phyloP scores from a whole-genome alignment of 148 eudicot genomes.

The Hydrangea macrophylla region DNA sequence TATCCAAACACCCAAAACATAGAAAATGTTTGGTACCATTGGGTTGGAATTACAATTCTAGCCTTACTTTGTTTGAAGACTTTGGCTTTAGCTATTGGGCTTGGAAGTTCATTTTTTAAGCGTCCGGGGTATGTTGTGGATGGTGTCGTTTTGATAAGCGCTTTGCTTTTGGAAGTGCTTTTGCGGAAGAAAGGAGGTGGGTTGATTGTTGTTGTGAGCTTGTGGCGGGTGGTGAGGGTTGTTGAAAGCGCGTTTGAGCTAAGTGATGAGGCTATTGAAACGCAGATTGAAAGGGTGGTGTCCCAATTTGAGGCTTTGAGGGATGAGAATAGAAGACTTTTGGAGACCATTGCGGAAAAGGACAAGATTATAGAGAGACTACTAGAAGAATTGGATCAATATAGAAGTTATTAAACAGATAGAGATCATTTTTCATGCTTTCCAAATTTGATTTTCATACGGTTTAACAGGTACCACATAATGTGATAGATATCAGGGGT shows the following conservation, averaged over 20 bases:
- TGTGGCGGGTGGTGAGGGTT: conserved; percentile 51
- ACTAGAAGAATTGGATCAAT: conserved; percentile 20
- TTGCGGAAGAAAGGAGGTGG: conserved; percentile 41
- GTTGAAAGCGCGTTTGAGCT: conserved; percentile 49
- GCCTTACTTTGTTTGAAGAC: conserved; percentile 25
- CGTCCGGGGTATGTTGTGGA: conserved; percentile 38
- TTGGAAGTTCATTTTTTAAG: conserved; percentile 34
- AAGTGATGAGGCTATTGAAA: conserved; percentile 49
- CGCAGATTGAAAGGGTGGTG: conserved; percentile 29
- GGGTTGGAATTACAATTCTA: conserved; percentile 36
- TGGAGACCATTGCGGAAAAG: conserved; percentile 17
- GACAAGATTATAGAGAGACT: conserved; percentile 12
- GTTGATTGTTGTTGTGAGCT: conserved; percentile 44
- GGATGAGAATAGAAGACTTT: conserved; percentile 29
- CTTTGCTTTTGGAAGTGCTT: conserved; percentile 36
- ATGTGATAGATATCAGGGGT: too few relatives aligned
- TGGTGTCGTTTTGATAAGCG: conserved; percentile 33
- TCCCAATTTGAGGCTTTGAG: conserved; percentile 29
- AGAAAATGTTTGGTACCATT: conserved; percentile 39
- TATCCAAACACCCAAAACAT: neutral
- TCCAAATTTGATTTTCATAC: too few relatives aligned
- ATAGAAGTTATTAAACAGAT: too few relatives aligned
- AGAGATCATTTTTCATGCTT: too few relatives aligned
- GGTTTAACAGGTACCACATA: too few relatives aligned
- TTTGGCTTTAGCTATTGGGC: conserved; percentile 21